Base-by-base conservation (phyloP, 495 filamentous ascomycete species). In the Cladorrhinum samala region DNA sequence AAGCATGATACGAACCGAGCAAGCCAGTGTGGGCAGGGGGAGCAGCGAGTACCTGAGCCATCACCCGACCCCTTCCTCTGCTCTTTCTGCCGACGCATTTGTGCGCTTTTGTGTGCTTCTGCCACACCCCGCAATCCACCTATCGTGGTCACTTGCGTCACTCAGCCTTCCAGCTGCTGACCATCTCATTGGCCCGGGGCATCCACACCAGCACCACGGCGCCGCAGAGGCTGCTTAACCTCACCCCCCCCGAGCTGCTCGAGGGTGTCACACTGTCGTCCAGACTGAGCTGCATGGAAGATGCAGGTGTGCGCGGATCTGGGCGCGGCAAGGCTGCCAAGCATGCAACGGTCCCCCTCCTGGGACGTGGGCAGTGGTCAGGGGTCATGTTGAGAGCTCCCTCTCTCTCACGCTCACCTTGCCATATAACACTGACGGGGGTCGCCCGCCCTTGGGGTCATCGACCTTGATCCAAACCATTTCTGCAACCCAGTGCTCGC, bases 141-240 rank as follows among this genome's bases (percentile, higher is more conserved):
- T 49, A 51, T 54, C 41, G 47, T 47, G 47, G 51, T 58, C 56
- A 58, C 33, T 48, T 38, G 56, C 46, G 27, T 33, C n/a, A 33
- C 56, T 54, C 56, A 58, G 56, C 50, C 51, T 25, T 54, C 20
- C 30, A 13, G 8, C 18, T 2, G 2, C 1, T 11, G 27, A 11
- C 41, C n/a, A 20, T 45, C 25, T 39, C 13, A 57, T 57, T 57
- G 54, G 54, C 25, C 18, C 48, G 16, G 19, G 19, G 9, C 39
- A 53, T 20, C 44, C 41, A 36, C 41, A 45, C 54, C 39, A 36
- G 11, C 21, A 9, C 36, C 21, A 20, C 18, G 6, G 25, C 27
- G 20, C n/a, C 30, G 47, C 47, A 50, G 19, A 18, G 24, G 43
- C 36, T 13, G 9, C 20, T 37, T 56, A 14, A 1, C 5, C 21